Base-by-base conservation (phyloP, 2,329 filamentous ascomycete genomes). In the Cladosporium sphaerospermum region DNA sequence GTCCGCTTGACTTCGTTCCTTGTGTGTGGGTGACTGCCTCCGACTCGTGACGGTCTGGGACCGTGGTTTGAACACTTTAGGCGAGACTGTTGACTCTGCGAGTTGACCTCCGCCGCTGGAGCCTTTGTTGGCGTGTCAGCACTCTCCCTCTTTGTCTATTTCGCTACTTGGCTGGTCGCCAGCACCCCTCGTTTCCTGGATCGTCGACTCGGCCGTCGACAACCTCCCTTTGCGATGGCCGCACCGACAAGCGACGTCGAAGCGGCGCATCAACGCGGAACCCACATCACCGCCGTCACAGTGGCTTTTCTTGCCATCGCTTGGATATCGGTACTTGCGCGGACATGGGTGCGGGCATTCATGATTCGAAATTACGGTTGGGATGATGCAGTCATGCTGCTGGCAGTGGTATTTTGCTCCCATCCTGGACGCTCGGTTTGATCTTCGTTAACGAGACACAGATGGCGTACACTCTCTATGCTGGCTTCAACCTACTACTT, bases 331-430 rank as follows among this genome's bases (percentile, higher is more conserved):
- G 62, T 74, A 7, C 45, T 63, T 1, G 59, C 74, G 7, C 64
- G 73, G 36, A 61, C 70, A 42, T 75, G 68, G 64, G 72, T 73
- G 9, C 66, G 73, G 37, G 64, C 64, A 1, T 62, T 59, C 32
- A 57, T 74, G 28, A 70, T 72, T 34, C 60, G 65, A 13, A 70
- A 62, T 42, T 71, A 74, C 52, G 72, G 73, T 2, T 73, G 70
- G 68, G 74, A 76, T 52, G 74, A 76, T 59, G 62, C 59, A 11
- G 62, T 66, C 2, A 72, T 75, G 63, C 56, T 74, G 4, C 45
- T 73, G 11, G 67, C 73, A 7, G 62, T 64, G 31, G 72, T 74
- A 61, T 47, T 14, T n/a, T 56, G 39, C 14, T 9, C 4, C 18
- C 8, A n/a, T 49, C n/a, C n/a, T 51, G 13, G 7, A 3, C 23